Evolutionary conservation across 768 basidiomycete species (phyloP).

Genomic region (Boletellus sp.): DNA sequence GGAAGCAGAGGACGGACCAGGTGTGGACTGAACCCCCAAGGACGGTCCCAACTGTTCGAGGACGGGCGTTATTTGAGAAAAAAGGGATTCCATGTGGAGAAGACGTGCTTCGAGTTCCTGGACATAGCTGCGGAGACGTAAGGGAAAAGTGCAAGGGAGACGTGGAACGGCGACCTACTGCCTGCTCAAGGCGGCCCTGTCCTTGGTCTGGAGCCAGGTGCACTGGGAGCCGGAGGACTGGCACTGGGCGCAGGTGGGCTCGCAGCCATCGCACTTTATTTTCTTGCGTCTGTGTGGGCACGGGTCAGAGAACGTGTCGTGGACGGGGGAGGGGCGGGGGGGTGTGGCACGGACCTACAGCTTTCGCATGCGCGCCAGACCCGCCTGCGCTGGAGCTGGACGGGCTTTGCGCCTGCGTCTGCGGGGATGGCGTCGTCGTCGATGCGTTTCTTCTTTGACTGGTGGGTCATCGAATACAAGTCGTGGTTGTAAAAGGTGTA

Average conservation of each 20-base stretch:
- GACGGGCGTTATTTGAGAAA: constrained; percentile 75
- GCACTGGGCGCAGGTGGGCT: constrained; percentile 85
- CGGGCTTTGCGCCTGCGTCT: constrained; percentile 62
- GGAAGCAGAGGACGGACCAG: constrained; percentile 28
- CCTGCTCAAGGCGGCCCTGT: constrained; percentile 83
- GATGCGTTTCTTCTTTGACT: constrained; percentile 74
- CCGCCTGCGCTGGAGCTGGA: constrained; percentile 72
- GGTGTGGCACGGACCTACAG: constrained; percentile 59
- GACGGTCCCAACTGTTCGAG: constrained; percentile 68
- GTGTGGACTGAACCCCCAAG: constrained; percentile 36
- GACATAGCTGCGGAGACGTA: constrained; percentile 60
- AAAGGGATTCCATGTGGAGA: constrained; percentile 85
- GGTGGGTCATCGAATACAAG: constrained; percentile 45
- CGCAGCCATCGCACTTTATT: constrained; percentile 88
- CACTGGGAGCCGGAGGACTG: constrained; percentile 69
- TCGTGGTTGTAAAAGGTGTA: constrained; percentile 40
- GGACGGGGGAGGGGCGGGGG: constrained; percentile 7
- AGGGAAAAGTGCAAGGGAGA: constrained; percentile 11
- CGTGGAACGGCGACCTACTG: constrained; percentile 53
- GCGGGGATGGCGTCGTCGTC: constrained; percentile 49
- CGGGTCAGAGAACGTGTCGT: constrained; percentile 16
- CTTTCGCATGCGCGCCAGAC: constrained; percentile 91
- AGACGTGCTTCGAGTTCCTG: constrained; percentile 87
- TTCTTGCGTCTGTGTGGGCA: constrained; percentile 68
- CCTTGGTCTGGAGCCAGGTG: constrained; percentile 89